A percentile compares a stretch with the other conserved stretches of the same genome.
Conservation (phyloP, 2,329 filamentous ascomycete species). For the Calonectria pseudoturangicola region DNA sequence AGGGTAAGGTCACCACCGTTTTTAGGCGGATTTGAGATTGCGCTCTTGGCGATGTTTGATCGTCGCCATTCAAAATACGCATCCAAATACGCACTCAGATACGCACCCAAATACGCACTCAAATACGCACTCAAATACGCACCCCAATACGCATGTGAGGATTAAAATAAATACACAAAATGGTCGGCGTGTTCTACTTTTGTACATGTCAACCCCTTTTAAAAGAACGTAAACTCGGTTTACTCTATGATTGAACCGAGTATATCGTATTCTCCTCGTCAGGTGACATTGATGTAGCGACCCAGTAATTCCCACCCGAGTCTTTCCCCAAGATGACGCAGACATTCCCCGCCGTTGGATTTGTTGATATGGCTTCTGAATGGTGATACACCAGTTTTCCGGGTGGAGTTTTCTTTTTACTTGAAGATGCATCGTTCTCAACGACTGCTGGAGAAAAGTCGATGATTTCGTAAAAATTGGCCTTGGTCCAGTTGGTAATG, state of each 20-base stretch:
- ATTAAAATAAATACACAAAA: no score
- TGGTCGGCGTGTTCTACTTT: neutral
- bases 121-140: neutral
- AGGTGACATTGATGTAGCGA: neutral
- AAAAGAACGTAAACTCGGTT: neutral
- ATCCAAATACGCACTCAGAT: neutral
- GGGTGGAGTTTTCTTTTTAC: neutral
- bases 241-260: neutral
- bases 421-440: neutral
- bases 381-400: conserved; percentile 5
- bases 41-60: neutral
- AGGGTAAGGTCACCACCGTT: conserved; percentile 1
- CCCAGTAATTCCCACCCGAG: conserved; percentile 9
- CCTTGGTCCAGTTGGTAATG: conserved; percentile 32
- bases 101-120: neutral
- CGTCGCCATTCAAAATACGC: neutral
- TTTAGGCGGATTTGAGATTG: conserved; percentile 10
- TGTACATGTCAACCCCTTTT: neutral
- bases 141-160: neutral
- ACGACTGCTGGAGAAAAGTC: conserved; percentile 20
- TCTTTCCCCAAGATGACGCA: conserved; percentile 15
- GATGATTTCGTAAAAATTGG: neutral
- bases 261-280: neutral
- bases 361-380: neutral
- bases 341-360: neutral